Evolutionary conservation across 352 stramenopile genomes (phyloP).

Genomic region (Phytophthora foliorum): DNA sequence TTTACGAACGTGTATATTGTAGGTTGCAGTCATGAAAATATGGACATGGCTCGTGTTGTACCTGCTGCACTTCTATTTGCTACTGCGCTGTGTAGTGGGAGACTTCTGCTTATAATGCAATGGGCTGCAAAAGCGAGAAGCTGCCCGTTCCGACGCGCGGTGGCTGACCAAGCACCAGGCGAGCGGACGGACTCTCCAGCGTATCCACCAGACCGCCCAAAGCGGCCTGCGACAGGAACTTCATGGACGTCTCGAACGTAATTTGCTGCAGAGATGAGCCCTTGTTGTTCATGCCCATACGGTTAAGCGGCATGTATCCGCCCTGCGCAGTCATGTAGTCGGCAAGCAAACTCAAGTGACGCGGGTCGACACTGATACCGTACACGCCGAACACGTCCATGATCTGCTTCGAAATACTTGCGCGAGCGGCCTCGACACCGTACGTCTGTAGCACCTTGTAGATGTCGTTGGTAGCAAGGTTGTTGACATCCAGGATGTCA

Average conservation of each 20-base stretch:
- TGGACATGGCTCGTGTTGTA: constrained; percentile 43
- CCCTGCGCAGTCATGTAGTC: constrained; percentile 99
- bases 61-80: constrained; percentile 37
- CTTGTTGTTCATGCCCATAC: constrained; percentile 97
- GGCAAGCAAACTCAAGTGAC: constrained; percentile 98
- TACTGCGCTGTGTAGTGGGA: constrained; percentile 14
- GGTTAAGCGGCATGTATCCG: constrained; percentile 98
- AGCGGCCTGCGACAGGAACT: constrained; percentile 98
- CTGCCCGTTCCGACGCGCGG: constrained; percentile 96
- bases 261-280: constrained; percentile 99
- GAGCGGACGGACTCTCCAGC: constrained; percentile 95
- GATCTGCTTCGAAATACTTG: constrained; percentile 99
- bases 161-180: constrained; percentile 96
- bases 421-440: constrained; percentile 98
- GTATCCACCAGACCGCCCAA: constrained; percentile 91
- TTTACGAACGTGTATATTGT: constrained; percentile 47
- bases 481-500: constrained; percentile 95
- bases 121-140: constrained; percentile 94
- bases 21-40: constrained; percentile 46
- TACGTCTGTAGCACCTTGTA: constrained; percentile 97
- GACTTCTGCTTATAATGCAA: constrained; percentile 70
- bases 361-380: constrained; percentile 98
- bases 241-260: constrained; percentile 99
- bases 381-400: constrained; percentile 99
- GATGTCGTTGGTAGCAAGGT: constrained; percentile 99